Conservation (phyloP, 805 yeast genomes). For the Schizosaccharomyces cryophilus region DNA sequence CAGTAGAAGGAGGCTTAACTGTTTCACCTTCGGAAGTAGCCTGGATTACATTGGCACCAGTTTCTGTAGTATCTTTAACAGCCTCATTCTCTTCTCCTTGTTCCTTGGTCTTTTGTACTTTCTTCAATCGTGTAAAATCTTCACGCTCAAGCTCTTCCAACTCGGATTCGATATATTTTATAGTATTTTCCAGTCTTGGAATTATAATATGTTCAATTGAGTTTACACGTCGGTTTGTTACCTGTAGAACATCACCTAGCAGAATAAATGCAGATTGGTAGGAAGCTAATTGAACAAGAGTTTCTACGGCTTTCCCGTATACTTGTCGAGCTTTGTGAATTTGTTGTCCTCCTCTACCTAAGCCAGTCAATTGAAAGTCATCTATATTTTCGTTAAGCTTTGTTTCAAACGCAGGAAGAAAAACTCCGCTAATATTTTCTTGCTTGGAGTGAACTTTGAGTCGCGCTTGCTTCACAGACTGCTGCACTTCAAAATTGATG, state of each 20-base stretch:
- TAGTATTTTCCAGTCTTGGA: conserved; percentile 93
- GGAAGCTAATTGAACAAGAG: conserved; percentile 83
- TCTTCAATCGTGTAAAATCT: conserved; percentile 87
- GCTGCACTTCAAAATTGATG: conserved; percentile 87
- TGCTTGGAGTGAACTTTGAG: conserved; percentile 77
- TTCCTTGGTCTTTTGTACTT: conserved; percentile 87
- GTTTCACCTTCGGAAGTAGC: neutral
- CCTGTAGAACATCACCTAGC: conserved; percentile 90
- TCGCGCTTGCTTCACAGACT: conserved; percentile 65
- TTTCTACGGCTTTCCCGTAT: conserved; percentile 89
- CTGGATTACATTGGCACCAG: conserved; percentile 10
- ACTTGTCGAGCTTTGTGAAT: conserved; percentile 83
- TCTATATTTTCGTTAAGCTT: conserved; percentile 54
- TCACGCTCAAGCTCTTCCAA: conserved; percentile 95
- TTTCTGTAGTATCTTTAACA: conserved; percentile 8
- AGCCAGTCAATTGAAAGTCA: conserved; percentile 86
- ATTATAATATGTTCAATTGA: conserved; percentile 96
- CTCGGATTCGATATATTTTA: conserved; percentile 74
- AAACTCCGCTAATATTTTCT: conserved; percentile 91
- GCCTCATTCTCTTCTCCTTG: conserved; percentile 42
- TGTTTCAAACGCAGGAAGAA: conserved; percentile 76
- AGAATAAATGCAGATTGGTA: conserved; percentile 91
- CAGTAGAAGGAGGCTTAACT: neutral
- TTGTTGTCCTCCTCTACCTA: conserved; percentile 97
- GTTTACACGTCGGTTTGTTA: conserved; percentile 91